A percentile compares a stretch with the other conserved stretches of the same genome.
Evolutionary conservation across 1,284 basidiomycete species (phyloP).

Genomic region (Serendipita sp.): DNA sequence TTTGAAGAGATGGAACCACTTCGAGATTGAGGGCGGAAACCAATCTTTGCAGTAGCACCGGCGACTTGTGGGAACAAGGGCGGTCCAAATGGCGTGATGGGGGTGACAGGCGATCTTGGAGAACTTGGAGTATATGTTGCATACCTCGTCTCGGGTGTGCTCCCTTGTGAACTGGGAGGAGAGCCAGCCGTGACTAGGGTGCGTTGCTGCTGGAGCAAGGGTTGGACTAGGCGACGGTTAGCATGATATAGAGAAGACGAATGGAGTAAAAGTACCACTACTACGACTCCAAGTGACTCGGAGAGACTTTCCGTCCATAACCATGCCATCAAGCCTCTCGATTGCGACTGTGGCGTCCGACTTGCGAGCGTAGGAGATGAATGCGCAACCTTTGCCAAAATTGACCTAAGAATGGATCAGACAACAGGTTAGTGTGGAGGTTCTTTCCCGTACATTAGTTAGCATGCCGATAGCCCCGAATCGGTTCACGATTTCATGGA

Average conservation of each 20-base stretch:
- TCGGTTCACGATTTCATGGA: background rate
- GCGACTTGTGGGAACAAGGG: background rate
- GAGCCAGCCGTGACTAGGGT: background rate
- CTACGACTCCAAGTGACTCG: slow-evolving; percentile 2
- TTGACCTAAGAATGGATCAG: background rate
- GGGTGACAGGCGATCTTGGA: background rate
- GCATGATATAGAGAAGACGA: background rate
- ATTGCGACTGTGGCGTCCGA: background rate
- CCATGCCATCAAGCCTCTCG: background rate
- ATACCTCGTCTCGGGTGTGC: background rate
- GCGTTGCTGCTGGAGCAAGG: background rate
- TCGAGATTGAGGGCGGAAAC: background rate
- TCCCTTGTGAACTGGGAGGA: background rate
- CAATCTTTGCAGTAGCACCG: background rate
- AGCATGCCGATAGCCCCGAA: background rate
- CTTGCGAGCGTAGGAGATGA: slow-evolving; percentile 3
- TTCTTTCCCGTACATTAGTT: background rate
- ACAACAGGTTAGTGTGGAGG: background rate
- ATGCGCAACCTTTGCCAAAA: background rate
- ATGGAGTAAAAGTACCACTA: background rate
- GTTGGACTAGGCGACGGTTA: background rate
- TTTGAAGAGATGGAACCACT: background rate
- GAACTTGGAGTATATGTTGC: background rate
- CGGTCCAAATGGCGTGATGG: background rate
- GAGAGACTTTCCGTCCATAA: background rate